Conservation (phyloP, 164 flowering plant species). For the Stephania japonica region DNA sequence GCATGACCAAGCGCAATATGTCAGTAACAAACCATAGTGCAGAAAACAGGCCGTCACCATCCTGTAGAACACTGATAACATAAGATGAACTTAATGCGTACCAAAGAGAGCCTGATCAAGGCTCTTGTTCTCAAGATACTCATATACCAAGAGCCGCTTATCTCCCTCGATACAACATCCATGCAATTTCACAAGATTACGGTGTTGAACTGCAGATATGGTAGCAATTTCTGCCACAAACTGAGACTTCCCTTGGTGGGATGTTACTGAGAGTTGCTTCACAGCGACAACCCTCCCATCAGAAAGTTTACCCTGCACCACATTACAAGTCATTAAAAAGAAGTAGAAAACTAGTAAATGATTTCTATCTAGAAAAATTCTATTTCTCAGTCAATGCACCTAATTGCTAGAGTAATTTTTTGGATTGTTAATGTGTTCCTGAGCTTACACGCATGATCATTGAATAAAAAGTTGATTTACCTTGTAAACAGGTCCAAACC, state of each 20-base stretch:
- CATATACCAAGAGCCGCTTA: conserved; percentile 57
- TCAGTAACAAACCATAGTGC: background rate
- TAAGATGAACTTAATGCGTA: conserved; percentile 11
- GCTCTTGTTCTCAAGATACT: conserved; percentile 64
- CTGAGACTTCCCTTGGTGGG: conserved; percentile 71
- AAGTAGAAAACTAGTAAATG: background rate
- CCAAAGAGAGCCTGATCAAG: conserved; percentile 63
- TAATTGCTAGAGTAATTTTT: background rate
- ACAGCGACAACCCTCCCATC: conserved; percentile 74
- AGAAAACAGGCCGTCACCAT: background rate
- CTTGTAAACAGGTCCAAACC: conserved; percentile 88
- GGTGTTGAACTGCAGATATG: conserved; percentile 79
- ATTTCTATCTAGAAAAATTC: background rate
- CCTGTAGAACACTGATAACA: background rate
- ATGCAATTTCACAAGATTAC: conserved; percentile 64
- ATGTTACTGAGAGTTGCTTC: conserved; percentile 61
- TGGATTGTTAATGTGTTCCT: background rate
- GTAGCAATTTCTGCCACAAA: conserved; percentile 73
- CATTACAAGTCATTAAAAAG: background rate
- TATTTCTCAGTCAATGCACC: background rate
- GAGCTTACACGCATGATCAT: no score
- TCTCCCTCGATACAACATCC: conserved; percentile 61
- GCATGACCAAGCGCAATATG: background rate
- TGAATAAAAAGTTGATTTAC: conserved; percentile 22
- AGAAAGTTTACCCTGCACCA: conserved; percentile 46